Percentiles rank a stretch among this genome's conserved stretches.
These are phyloP conservation scores for Schizothecium vesticola DNA, from an alignment of 495 filamentous ascomycete genomes.

Conservation along the genomic window DNA sequence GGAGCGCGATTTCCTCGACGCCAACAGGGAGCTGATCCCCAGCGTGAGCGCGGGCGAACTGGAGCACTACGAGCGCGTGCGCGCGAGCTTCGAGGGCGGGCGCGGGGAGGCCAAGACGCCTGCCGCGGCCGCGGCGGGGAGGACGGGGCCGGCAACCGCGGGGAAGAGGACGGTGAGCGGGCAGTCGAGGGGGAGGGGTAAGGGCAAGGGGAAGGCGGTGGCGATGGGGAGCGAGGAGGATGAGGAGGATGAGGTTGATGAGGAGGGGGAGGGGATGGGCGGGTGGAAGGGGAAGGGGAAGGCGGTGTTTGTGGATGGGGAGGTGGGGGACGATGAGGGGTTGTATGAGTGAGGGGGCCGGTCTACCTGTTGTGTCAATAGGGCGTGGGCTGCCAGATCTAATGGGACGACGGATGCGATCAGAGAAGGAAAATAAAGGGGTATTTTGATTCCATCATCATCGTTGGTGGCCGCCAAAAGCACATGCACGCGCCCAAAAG, in stretches of 20 bases:
- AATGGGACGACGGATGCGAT: neutral
- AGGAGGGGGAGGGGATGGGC: constrained; percentile 4
- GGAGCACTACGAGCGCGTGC: constrained; percentile 81
- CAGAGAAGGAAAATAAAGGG: neutral
- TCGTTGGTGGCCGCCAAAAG: neutral
- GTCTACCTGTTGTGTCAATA: neutral
- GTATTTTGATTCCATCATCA: neutral
- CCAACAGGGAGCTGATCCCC: constrained; percentile 79
- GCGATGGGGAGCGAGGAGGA: constrained; percentile 18
- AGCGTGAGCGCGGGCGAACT: constrained; percentile 91
- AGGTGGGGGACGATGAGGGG: constrained; percentile 27
- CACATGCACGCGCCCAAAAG: neutral
- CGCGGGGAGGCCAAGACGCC: constrained; percentile 28
- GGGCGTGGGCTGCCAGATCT: neutral
- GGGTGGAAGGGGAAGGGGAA: constrained; percentile 49
- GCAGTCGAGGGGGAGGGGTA: constrained; percentile 54
- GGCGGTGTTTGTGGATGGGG: constrained; percentile 26
- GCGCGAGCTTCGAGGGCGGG: constrained; percentile 68
- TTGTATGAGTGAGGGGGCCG: constrained; percentile 26
- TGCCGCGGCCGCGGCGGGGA: constrained; percentile 25
- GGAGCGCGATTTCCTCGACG: constrained; percentile 78
- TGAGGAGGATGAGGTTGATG: constrained; percentile 15
- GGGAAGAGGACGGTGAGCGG: constrained; percentile 27
- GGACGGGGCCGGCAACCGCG: constrained; percentile 13
- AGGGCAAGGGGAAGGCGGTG: constrained; percentile 43